These are phyloP conservation scores for Cucurbita moschata DNA, from an alignment of 306 rosid species.

Conservation along the genomic window DNA sequence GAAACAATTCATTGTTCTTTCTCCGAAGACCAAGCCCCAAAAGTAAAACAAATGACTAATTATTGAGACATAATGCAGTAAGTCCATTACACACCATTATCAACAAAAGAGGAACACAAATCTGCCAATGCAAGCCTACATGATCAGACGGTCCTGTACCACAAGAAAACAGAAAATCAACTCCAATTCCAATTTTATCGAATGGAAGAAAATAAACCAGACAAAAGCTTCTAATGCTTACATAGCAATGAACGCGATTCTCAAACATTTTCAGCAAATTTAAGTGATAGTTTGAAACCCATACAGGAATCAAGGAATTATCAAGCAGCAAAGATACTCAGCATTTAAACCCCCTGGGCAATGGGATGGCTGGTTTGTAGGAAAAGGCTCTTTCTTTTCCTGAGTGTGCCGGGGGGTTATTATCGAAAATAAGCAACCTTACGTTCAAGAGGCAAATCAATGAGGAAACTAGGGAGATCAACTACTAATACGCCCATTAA, in stretches of 20 bases:
- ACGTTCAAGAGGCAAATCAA: neutral
- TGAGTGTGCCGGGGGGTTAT: neutral
- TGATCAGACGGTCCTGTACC: neutral
- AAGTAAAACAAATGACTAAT: neutral
- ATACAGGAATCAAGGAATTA: neutral
- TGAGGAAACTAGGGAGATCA: neutral
- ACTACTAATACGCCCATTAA: neutral
- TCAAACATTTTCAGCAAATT: neutral
- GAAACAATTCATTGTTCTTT: neutral
- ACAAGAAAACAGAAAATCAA: neutral
- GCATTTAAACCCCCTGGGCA: neutral
- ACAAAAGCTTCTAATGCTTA: neutral
- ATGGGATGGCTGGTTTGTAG: neutral
- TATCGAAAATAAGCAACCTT: neutral
- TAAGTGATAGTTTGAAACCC: neutral
- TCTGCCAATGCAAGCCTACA: neutral
- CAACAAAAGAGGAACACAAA: neutral
- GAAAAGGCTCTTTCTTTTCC: neutral
- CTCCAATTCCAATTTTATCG: neutral
- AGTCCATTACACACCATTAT: slow-evolving; percentile 7
- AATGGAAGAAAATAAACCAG: neutral
- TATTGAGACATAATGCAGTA: neutral
- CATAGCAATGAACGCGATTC: neutral
- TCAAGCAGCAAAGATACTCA: neutral
- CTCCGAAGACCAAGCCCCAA: neutral